Evolutionary conservation across 164 flowering plant genomes (phyloP).

Genomic region (Protea cynaroides): DNA sequence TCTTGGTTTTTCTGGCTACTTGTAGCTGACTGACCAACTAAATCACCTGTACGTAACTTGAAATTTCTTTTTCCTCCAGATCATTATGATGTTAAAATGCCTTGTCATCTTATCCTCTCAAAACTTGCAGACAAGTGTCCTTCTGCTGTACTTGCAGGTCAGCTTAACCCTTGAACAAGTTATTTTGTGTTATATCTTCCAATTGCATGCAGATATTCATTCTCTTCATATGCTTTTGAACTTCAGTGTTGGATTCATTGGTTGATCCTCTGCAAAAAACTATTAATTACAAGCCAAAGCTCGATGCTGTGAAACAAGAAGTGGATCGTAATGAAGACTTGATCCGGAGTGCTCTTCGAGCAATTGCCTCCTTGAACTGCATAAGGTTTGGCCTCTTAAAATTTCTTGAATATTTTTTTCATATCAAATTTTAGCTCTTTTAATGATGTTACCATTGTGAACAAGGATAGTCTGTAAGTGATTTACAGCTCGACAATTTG

Average conservation of each 20-base stretch:
- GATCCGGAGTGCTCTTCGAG: constrained; percentile 96
- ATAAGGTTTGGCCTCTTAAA: constrained; percentile 49
- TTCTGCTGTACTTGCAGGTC: constrained; percentile 94
- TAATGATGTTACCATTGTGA: background rate
- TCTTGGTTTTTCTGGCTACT: background rate
- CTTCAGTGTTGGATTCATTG: constrained; percentile 86
- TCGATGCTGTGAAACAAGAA: constrained; percentile 99
- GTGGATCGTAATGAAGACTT: constrained; percentile 99
- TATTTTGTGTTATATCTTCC: background rate
- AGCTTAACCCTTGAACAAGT: constrained; percentile 6
- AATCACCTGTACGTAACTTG: background rate
- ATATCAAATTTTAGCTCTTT: background rate
- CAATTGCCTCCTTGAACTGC: constrained; percentile 84
- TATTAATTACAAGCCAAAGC: constrained; percentile 84
- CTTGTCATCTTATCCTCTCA: constrained; percentile 97
- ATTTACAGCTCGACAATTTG: too few species aligned
- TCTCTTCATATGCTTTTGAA: background rate
- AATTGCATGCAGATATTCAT: background rate
- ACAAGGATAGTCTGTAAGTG: too few species aligned
- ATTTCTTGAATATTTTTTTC: too few species aligned
- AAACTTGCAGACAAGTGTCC: constrained; percentile 97
- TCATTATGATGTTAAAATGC: constrained; percentile 99
- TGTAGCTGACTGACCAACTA: background rate
- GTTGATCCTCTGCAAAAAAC: constrained; percentile 97
- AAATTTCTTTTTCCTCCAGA: constrained; percentile 38